Evolutionary conservation across 2,329 filamentous ascomycete genomes (phyloP), one percentile per base, ranked within the genome.

Genomic region (Calonectria fujianensis): DNA sequence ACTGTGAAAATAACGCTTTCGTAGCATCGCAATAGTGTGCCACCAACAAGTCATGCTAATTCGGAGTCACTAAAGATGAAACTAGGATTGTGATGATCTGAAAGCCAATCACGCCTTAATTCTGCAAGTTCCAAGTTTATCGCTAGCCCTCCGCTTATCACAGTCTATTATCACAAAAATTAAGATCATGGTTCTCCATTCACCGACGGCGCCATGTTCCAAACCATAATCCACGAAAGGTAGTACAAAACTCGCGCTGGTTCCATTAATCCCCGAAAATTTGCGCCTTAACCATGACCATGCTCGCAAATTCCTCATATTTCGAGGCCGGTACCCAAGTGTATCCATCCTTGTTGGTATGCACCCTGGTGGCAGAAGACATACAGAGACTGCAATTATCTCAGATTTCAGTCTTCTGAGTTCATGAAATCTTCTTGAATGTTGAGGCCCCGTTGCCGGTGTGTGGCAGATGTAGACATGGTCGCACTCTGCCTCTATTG

Each of bases 111-210:
- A 48, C 45, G 45, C 45, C 45, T 48, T 48, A 61, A 63, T 20
- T 63, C 13, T 29, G 13, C 32, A 64, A 73, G 51, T 45, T 20
- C 27, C 48, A 61, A 61, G 61, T 37, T 45, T 37, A 63, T 73
- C 52, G 61, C 69, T 67, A 37, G 69, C 70, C 63, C 61, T 59
- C 54, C n/a, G 41, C 39, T 37, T 50, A 39, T 66, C 54, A 66
- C 67, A 73, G 65, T 77, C 77, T 79, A 79, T 70, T 57, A 41
- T 67, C 50, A 66, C 73, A 67, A 73, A 72, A 54, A 61, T 29
- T 51, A 16, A 54, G 67, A 52, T 68, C 61, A 45, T 67, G 50
- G 41, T 67, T 50, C 51, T 29, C 64, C 54, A 69, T 67, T 71
- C 59, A 74, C 50, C 51, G 54, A 70, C 54, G 35, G 37, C 75